These are phyloP conservation scores for Pseudogymnoascus sp. DNA, from an alignment of 2,329 filamentous ascomycete genomes.

Conservation along the genomic window DNA sequence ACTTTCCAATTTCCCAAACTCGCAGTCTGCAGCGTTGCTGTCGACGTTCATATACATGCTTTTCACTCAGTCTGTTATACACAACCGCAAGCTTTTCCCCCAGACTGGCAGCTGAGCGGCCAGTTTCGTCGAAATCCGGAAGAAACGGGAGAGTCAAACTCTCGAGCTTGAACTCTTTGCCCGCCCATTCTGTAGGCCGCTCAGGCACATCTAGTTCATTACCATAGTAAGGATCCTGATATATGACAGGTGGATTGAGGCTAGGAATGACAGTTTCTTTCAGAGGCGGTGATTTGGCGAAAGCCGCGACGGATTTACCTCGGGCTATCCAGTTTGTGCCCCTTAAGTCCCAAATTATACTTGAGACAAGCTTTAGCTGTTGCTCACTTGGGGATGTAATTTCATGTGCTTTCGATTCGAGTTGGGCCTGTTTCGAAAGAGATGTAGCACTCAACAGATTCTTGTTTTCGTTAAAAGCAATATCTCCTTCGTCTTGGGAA, in stretches of 20 bases:
- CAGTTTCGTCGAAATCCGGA: constrained; percentile 64
- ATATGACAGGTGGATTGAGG: constrained; percentile 62
- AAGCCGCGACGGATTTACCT: constrained; percentile 11
- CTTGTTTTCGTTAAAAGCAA: background rate
- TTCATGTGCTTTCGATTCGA: background rate
- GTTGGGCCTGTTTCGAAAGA: background rate
- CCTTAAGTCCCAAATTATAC: background rate
- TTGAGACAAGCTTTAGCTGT: background rate
- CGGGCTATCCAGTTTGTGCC: background rate
- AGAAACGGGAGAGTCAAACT: constrained; percentile 72
- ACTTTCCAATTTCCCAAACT: constrained; percentile 67
- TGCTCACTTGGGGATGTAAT: background rate
- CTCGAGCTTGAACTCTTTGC: constrained; percentile 71
- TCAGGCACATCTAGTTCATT: constrained; percentile 75
- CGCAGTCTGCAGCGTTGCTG: constrained; percentile 52
- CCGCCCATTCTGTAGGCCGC: constrained; percentile 73
- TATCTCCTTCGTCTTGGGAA: background rate
- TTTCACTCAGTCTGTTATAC: constrained; percentile 43
- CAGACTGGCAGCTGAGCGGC: constrained; percentile 45
- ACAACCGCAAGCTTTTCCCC: constrained; percentile 42
- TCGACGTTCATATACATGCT: constrained; percentile 42
- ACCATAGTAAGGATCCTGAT: constrained; percentile 81
- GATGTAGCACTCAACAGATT: background rate
- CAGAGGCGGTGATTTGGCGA: constrained; percentile 32
- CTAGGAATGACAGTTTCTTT: constrained; percentile 44